These are phyloP conservation scores for Graphiopsis chlorocephala DNA, from an alignment of 2,329 filamentous ascomycete genomes.

Conservation along the genomic window DNA sequence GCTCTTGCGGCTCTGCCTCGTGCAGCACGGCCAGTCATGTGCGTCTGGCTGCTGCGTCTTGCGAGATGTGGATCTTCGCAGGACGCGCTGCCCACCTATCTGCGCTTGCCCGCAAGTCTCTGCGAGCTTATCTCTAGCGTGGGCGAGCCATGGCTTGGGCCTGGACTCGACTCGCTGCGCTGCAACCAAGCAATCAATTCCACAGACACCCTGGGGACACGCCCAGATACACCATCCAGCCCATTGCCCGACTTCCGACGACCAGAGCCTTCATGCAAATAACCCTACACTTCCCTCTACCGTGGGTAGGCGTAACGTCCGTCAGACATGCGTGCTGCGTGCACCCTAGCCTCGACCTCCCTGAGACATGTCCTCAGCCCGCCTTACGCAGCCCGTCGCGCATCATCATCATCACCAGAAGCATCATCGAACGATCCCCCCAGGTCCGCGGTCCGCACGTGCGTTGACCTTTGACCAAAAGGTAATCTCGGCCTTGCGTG, in stretches of 20 bases:
- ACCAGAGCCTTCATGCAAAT: background rate
- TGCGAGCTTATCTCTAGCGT: constrained; percentile 4
- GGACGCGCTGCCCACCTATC: background rate
- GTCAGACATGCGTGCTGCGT: background rate
- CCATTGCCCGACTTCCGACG: background rate
- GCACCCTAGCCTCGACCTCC: background rate
- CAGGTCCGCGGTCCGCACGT: background rate
- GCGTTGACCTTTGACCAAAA: background rate
- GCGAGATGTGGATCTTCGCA: background rate
- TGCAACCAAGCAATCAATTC: background rate
- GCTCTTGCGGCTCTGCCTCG: background rate
- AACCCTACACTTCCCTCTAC: background rate
- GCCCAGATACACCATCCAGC: background rate
- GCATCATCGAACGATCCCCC: constrained; percentile 7
- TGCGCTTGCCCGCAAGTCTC: background rate
- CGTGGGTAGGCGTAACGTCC: background rate
- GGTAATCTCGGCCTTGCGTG: background rate
- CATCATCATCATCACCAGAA: background rate
- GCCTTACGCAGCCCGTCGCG: background rate
- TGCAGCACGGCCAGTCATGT: background rate
- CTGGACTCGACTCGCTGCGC: background rate
- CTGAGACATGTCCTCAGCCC: background rate
- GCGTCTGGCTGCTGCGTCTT: background rate
- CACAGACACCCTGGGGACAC: background rate
- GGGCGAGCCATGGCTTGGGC: background rate